A percentile compares a stretch with the other conserved stretches of the same genome.
phyloP scores from a whole-genome alignment of 148 eudicot genomes.

The Fagopyrum tataricum region DNA sequence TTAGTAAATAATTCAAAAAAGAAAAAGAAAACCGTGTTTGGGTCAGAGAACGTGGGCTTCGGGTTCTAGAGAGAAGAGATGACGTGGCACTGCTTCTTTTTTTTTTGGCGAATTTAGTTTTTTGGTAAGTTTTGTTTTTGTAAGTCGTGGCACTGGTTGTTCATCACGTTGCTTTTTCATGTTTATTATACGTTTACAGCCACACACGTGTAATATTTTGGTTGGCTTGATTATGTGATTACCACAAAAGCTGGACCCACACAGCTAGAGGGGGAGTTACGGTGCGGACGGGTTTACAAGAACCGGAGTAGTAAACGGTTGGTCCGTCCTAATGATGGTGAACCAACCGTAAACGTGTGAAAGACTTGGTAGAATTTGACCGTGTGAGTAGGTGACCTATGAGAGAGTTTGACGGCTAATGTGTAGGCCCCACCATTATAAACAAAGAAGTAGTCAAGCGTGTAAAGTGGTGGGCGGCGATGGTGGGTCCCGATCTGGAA shows the following conservation, averaged over 20 bases:
- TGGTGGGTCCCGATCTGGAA: not conserved
- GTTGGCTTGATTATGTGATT: not conserved
- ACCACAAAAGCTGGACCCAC: not conserved
- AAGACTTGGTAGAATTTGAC: not conserved
- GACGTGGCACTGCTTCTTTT: not conserved
- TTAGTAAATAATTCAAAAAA: constrained; percentile 3
- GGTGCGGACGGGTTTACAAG: not conserved
- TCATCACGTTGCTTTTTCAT: constrained; percentile 1
- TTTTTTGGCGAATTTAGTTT: too few relatives aligned
- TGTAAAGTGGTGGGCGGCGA: constrained; percentile 3
- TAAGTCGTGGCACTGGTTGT: not conserved
- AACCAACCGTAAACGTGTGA: too few relatives aligned
- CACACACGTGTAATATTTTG: not conserved
- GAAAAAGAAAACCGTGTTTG: not conserved
- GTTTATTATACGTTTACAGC: not conserved
- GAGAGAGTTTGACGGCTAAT: not conserved
- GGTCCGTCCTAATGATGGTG: not conserved
- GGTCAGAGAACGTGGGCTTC: constrained; percentile 7
- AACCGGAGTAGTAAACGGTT: not conserved
- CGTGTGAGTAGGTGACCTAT: constrained; percentile 1
- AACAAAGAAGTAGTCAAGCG: not conserved
- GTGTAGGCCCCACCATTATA: not conserved
- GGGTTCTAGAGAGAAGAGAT: not conserved
- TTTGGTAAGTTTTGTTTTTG: too few relatives aligned
- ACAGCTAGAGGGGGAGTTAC: not conserved